These are phyloP conservation scores for Umbellularia californica DNA, from an alignment of 164 flowering plant species.

Conservation along the genomic window DNA sequence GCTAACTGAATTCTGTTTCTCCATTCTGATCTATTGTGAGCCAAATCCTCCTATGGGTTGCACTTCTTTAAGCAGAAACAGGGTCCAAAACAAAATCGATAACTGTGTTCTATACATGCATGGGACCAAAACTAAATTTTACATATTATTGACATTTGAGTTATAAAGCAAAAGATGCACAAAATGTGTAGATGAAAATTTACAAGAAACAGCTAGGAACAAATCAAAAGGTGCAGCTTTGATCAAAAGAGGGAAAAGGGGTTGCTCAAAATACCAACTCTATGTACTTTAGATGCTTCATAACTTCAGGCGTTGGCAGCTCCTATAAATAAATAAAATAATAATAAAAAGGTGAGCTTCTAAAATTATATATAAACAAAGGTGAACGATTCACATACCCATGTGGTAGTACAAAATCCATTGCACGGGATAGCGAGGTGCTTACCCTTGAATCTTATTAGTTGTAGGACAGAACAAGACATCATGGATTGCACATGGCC, in stretches of 20 bases:
- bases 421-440: neutral
- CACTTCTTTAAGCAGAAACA: too few relatives aligned
- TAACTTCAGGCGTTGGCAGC: slow-evolving; percentile 59
- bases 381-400: neutral
- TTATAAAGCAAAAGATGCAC: neutral
- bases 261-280: slow-evolving; percentile 42
- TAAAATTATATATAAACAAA: too few relatives aligned
- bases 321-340: slow-evolving; percentile 40
- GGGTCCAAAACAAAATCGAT: too few relatives aligned
- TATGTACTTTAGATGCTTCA: slow-evolving; percentile 65
- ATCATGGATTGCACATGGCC: neutral
- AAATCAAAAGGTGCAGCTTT: too few relatives aligned
- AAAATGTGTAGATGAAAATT: neutral
- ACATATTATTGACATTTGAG: too few relatives aligned
- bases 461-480: neutral
- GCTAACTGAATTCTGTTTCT: too few relatives aligned
- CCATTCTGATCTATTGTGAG: too few relatives aligned
- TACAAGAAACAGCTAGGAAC: neutral
- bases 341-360: neutral
- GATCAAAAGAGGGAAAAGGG: too few relatives aligned
- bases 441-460: neutral
- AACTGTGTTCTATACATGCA: too few relatives aligned
- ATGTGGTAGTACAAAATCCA: neutral
- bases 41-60: too few relatives aligned
- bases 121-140: too few relatives aligned